Conservation (phyloP, 2,329 filamentous ascomycete genomes). For the Fusarium albosuccineum region DNA sequence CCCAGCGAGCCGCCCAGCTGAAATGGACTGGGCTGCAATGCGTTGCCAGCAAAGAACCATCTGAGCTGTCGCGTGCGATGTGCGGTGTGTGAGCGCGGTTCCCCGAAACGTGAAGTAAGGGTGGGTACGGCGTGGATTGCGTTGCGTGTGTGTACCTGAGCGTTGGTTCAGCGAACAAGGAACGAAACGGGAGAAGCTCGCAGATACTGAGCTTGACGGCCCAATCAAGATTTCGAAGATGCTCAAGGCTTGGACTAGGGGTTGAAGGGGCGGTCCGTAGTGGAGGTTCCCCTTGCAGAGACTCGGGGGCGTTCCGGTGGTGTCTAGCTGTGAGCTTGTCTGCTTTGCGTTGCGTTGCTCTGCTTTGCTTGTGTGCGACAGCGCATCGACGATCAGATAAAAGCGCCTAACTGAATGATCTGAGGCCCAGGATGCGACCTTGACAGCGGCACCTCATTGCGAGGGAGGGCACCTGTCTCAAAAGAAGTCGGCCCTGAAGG, state of each 20-base stretch:
- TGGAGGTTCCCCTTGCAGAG: slow-evolving; percentile 42
- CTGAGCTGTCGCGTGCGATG: slow-evolving; percentile 24
- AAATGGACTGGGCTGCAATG: slow-evolving; percentile 34
- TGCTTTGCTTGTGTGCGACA: slow-evolving; percentile 6
- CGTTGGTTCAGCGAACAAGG: slow-evolving; percentile 10
- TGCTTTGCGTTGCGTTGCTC: neutral
- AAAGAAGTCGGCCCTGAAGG: neutral
- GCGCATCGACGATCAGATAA: slow-evolving; percentile 27
- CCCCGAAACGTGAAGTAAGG: slow-evolving; percentile 18
- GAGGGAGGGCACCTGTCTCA: neutral
- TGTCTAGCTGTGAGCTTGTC: slow-evolving; percentile 20
- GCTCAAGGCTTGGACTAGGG: slow-evolving; percentile 25
- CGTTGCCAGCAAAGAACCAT: slow-evolving; percentile 36
- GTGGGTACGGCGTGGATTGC: slow-evolving; percentile 21
- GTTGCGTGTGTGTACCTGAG: slow-evolving; percentile 30
- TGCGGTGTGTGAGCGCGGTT: slow-evolving; percentile 31
- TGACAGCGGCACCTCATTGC: slow-evolving; percentile 27
- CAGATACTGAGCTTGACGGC: slow-evolving; percentile 4
- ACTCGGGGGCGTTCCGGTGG: slow-evolving; percentile 33
- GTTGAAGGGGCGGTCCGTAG: slow-evolving; percentile 38
- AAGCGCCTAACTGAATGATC: slow-evolving; percentile 36
- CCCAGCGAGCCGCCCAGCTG: slow-evolving; percentile 2
- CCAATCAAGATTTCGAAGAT: slow-evolving; percentile 29
- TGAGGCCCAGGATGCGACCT: slow-evolving; percentile 37
- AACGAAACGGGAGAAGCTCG: slow-evolving; percentile 13